Conservation (phyloP, 78 protist species). For the Emiliania huxleyi region DNA sequence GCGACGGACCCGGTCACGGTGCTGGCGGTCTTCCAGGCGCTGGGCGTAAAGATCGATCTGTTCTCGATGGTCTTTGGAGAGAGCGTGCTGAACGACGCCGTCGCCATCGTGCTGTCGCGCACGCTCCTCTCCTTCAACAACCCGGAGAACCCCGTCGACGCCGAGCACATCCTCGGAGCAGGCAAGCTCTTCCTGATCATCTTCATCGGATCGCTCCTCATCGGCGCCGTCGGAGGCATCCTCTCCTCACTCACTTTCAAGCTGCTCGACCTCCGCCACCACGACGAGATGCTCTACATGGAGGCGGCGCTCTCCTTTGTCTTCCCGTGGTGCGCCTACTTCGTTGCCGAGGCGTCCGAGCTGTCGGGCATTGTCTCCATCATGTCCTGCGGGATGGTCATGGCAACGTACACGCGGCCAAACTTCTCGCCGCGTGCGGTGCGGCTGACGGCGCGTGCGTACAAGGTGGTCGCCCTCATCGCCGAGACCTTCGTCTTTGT, state of each 20-base stretch:
- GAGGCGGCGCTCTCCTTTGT: neutral
- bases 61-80: conserved; percentile 63
- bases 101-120: conserved; percentile 48
- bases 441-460: neutral
- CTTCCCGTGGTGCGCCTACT: conserved; percentile 19
- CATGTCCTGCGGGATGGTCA: conserved; percentile 35
- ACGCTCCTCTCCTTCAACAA: neutral
- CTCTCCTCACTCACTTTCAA: neutral
- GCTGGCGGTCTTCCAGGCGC: conserved; percentile 56
- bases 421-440: neutral
- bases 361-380: conserved; percentile 42
- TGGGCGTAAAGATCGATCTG: conserved; percentile 51
- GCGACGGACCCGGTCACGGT: conserved; percentile 61
- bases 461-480: neutral
- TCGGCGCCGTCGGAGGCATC: neutral
- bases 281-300: neutral
- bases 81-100: conserved; percentile 60
- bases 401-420: conserved; percentile 30
- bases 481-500: conserved; percentile 26
- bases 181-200: neutral
- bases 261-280: neutral
- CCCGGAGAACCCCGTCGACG: neutral
- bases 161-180: neutral
- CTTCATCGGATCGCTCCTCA: neutral
- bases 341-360: conserved; percentile 14